Evolutionary conservation across 805 yeast genomes (phyloP), one percentile per base, ranked within the genome.

Genomic region (Pichia phayaonensis): DNA sequence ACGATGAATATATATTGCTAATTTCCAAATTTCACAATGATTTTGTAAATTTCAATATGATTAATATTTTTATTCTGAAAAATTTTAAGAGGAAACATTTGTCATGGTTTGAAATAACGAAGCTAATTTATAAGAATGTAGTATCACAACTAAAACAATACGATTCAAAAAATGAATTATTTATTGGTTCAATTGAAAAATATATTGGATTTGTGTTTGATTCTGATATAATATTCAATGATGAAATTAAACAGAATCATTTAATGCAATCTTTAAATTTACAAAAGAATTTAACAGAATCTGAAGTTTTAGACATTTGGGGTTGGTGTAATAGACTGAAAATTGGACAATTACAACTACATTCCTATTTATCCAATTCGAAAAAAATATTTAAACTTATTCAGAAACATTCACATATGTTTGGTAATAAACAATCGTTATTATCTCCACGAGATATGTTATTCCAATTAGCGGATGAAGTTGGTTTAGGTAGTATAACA

Each of bases 161-260:
- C 15, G 54, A 44, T 24, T 10, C n/a, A 16, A 21, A 40, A 11
- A 31, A 46, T 34, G 42, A 43, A 10, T 31, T 50, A 3, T 51
- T 51, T 29, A 41, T 51, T 29, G 54, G 54, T 4, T 11, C 24
- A 8, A 40, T 51, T 21, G 45, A 40, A 24, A 47, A 51, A 23
- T 51, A 51, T 38, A 21, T 51, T 12, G 54, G 54, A 21, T 38
- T 51, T 2, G 3, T 18, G 21, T 44, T 44, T 36, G 54, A 51
- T 41, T 47, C 48, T 16, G 51, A 51, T 48, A 20, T 51, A 6
- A 16, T 29, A 29, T 16, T 34, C n/a, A 34, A 16, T 34, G 20
- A 34, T n/a, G 20, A 34, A n/a, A 16, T 16, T 16, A 34, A 34
- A n/a, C 26, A 15, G 20, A 16, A 20, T 11, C 40, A 38, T 20